Conservation (phyloP, 2,329 filamentous ascomycete genomes). For the Nemania abortiva region DNA sequence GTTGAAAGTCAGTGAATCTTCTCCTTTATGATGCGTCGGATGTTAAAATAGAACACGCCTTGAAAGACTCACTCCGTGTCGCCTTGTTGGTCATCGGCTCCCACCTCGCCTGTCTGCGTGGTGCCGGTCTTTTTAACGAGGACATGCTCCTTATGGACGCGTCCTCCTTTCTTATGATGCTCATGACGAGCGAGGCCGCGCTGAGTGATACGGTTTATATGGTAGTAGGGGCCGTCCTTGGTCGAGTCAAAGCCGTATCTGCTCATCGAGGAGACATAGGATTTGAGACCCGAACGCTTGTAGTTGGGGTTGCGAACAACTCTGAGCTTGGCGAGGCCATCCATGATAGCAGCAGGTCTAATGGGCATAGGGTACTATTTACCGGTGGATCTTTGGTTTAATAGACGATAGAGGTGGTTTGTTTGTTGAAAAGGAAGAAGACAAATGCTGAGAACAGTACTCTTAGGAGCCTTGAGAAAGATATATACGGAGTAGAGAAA, state of each 20-base stretch:
- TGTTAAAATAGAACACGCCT: neutral
- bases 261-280: conserved; percentile 70
- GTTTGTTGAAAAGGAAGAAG: neutral
- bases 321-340: conserved; percentile 58
- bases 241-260: conserved; percentile 74
- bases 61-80: conserved; percentile 60
- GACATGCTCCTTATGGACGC: conserved; percentile 58
- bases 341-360: conserved; percentile 29
- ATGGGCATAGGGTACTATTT: conserved; percentile 25
- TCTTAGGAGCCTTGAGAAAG: neutral
- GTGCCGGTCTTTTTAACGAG: conserved; percentile 59
- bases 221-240: conserved; percentile 70
- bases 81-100: conserved; percentile 74
- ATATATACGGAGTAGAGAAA: neutral
- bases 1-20: conserved; percentile 47
- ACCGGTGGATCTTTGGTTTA: neutral
- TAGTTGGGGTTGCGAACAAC: conserved; percentile 70
- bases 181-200: conserved; percentile 58
- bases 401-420: neutral
- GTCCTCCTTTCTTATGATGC: conserved; percentile 53
- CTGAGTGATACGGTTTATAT: conserved; percentile 62
- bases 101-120: conserved; percentile 59
- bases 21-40: neutral
- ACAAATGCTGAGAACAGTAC: neutral
- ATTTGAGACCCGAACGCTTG: conserved; percentile 69